Percentiles rank a stretch among this genome's conserved stretches.
These are phyloP conservation scores for Stylonectria norvegica DNA, from an alignment of 2,329 filamentous ascomycete species.

Conservation along the genomic window DNA sequence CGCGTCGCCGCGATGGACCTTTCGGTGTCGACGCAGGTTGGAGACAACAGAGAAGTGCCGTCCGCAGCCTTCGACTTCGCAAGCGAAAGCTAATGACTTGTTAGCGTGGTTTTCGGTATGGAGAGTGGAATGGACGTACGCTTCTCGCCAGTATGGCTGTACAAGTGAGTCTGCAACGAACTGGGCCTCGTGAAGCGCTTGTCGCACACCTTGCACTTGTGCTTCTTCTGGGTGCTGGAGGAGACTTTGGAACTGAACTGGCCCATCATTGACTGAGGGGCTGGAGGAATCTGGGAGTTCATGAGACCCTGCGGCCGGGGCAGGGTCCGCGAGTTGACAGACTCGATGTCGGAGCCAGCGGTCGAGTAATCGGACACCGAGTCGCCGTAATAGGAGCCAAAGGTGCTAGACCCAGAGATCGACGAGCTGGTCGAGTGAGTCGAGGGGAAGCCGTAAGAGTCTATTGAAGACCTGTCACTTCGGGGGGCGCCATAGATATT, in stretches of 20 bases:
- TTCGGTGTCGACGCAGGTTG: conserved; percentile 89
- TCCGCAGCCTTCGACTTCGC: conserved; percentile 91
- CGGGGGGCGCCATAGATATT: conserved; percentile 81
- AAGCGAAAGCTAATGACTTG: conserved; percentile 70
- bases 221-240: conserved; percentile 96
- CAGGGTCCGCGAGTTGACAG: conserved; percentile 74
- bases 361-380: conserved; percentile 94
- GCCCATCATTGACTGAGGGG: conserved; percentile 96
- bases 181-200: conserved; percentile 95
- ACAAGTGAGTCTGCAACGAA: conserved; percentile 96
- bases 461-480: conserved; percentile 67
- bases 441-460: conserved; percentile 89
- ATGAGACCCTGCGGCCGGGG: conserved; percentile 68
- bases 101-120: conserved; percentile 8
- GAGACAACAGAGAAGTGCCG: conserved; percentile 97
- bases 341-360: conserved; percentile 80
- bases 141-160: conserved; percentile 97
- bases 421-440: conserved; percentile 84
- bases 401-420: conserved; percentile 79
- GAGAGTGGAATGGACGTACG: conserved; percentile 59
- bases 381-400: conserved; percentile 78
- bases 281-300: conserved; percentile 66
- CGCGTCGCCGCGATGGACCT: conserved; percentile 77
- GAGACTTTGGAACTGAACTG: conserved; percentile 97
- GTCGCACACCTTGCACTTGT: conserved; percentile 98